phyloP scores from a whole-genome alignment of 1,284 basidiomycete genomes.

The Papiliotrema flavescens region DNA sequence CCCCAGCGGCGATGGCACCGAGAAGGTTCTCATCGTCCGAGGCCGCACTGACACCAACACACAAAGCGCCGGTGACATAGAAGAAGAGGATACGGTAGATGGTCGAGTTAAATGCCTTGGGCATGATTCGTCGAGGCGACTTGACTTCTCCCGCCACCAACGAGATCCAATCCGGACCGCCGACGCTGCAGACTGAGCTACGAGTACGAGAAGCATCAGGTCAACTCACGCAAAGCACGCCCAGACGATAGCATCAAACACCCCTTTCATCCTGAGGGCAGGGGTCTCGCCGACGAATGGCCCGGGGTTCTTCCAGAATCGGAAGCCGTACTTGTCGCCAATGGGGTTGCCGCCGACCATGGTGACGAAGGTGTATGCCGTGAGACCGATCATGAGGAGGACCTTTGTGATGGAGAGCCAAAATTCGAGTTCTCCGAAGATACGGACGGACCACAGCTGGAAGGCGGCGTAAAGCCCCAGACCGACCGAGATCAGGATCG shows the following conservation, averaged over 20 bases:
- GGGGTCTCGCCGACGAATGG: constrained; percentile 20
- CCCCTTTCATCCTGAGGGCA: constrained; percentile 27
- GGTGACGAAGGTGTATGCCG: constrained; percentile 37
- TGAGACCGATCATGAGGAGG: constrained; percentile 33
- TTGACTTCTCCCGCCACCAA: constrained; percentile 29
- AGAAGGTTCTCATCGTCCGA: constrained; percentile 52
- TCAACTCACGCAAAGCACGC: constrained; percentile 31
- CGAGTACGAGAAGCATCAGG: neutral
- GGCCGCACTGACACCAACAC: constrained; percentile 70
- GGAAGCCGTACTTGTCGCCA: constrained; percentile 28
- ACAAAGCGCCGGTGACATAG: constrained; percentile 55
- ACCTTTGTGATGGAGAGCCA: constrained; percentile 38
- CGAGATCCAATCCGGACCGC: constrained; percentile 32
- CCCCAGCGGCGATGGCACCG: constrained; percentile 24
- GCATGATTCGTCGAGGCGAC: constrained; percentile 34
- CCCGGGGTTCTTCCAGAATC: constrained; percentile 40
- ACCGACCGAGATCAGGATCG: constrained; percentile 27
- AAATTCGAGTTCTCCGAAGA: constrained; percentile 55
- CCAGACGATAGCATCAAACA: constrained; percentile 30
- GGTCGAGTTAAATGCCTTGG: constrained; percentile 38
- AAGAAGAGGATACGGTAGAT: constrained; percentile 50
- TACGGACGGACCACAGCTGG: constrained; percentile 24
- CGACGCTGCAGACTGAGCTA: constrained; percentile 12
- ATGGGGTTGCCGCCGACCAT: constrained; percentile 40
- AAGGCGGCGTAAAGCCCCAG: constrained; percentile 21